These are phyloP conservation scores for Theobroma cacao DNA, from an alignment of 345 rosid species.

Conservation along the genomic window DNA sequence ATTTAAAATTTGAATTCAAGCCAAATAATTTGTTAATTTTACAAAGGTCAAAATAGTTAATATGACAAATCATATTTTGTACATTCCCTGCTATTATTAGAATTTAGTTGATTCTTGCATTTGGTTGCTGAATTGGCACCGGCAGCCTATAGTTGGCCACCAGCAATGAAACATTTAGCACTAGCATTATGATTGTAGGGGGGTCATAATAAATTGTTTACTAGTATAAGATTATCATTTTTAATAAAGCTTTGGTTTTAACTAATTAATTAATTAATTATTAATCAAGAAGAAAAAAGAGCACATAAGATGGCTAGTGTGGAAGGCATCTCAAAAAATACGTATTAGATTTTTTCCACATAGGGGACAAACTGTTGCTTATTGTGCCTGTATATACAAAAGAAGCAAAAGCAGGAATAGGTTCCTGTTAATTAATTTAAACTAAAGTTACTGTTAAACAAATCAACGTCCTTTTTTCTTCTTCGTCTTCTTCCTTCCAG, in stretches of 20 bases:
- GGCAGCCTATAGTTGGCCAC: not conserved
- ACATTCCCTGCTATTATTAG: too few relatives aligned
- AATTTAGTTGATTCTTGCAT: not conserved
- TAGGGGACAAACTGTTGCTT: not conserved
- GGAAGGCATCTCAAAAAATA: slow-evolving; percentile 1
- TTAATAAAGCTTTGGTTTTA: not conserved
- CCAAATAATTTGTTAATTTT: too few relatives aligned
- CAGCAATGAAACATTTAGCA: not conserved
- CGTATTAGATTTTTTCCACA: not conserved
- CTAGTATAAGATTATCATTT: not conserved
- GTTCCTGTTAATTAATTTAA: not conserved
- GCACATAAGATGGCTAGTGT: not conserved
- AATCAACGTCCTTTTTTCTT: not conserved
- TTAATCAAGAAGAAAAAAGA: not conserved
- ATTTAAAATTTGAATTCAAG: too few relatives aligned
- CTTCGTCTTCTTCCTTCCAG: not conserved
- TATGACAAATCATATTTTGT: too few relatives aligned
- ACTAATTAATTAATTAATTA: not conserved
- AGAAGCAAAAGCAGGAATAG: not conserved
- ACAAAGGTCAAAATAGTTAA: too few relatives aligned
- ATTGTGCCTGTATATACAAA: not conserved
- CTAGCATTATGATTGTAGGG: not conserved
- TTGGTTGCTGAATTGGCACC: not conserved
- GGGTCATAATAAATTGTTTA: not conserved
- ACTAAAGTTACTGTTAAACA: slow-evolving; percentile 13